Base-by-base conservation (phyloP, 2,329 filamentous ascomycete species). In the Aspergillus chevalieri region DNA sequence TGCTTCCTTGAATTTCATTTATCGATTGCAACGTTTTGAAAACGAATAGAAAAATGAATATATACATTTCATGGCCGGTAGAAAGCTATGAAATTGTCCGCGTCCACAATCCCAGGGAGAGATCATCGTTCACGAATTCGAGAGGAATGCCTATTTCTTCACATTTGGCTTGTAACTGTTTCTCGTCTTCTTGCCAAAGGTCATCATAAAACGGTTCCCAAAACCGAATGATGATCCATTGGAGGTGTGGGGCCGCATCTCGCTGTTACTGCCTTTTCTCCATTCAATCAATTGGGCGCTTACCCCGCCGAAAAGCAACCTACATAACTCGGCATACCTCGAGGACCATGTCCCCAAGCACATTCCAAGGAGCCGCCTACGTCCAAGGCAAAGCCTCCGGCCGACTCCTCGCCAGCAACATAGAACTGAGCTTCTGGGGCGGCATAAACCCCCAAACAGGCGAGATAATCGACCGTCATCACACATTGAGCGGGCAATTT, bases 341-440 rank as follows among this genome's bases (percentile, higher is more conserved):
- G 4, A 26, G 24, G 8, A 26, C 7, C 24, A 26, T 26, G 24
- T 8, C 7, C 3, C 6, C 24, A 26, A 26, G 8, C 7, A 10
- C 14, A 19, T 15, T 33, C 15, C 43, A 45, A 19, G 43, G 26
- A 21, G 19, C n/a, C 5, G 2, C 28, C 26, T 21, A 33, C 21
- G 48, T 59, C 42, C 30, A 49, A 4, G 51, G 53, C 15, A 19
- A 36, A 22, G 59, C 60, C 6, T 55, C 63, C 4, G 68, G 65
- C 0, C 52, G 52, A 10, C 54, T 73, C 1, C 45, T 71, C 2
- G 53, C 60, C 24, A 58, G 56, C n/a, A 46, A 57, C 17, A 38
- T 57, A 4, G 54, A 47, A 6, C 55, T 77, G 17, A 77, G 74
- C 57, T 77, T 77, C 58, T 75, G 72, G 74, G 71, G 71, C 6